These are phyloP conservation scores for Candida coleopterorum DNA, from an alignment of 805 yeast genomes.

Conservation along the genomic window DNA sequence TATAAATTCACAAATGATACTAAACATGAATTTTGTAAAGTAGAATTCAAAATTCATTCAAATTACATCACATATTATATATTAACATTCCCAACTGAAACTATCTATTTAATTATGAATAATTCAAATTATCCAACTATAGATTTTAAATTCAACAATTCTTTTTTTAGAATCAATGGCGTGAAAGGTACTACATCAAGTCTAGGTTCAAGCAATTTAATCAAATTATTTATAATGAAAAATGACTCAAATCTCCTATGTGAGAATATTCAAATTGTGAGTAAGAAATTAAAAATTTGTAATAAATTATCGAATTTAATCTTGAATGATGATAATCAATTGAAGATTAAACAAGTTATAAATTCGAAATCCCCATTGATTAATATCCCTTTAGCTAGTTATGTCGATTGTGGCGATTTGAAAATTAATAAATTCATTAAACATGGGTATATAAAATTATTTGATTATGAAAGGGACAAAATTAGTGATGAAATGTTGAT, in stretches of 20 bases:
- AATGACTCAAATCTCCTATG: constrained; percentile 13
- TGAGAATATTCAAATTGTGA: constrained; percentile 1
- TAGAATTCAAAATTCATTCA: constrained; percentile 24
- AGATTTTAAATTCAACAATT: constrained; percentile 20
- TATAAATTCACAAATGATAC: constrained; percentile 12
- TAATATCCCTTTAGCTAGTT: constrained; percentile 24
- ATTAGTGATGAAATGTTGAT: constrained; percentile 18
- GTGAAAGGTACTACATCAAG: constrained; percentile 31
- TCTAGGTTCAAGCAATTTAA: constrained; percentile 23
- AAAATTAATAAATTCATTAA: constrained; percentile 15
- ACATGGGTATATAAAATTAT: constrained; percentile 22
- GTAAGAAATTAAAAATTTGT: constrained; percentile 7
- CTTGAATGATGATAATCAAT: constrained; percentile 15
- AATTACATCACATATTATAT: constrained; percentile 28
- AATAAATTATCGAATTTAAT: constrained; percentile 18
- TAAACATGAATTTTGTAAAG: constrained; percentile 23
- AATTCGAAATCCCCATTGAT: constrained; percentile 16
- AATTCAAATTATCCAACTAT: constrained; percentile 28
- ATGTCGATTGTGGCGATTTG: constrained; percentile 21
- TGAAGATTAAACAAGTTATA: constrained; percentile 16
- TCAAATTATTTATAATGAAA: constrained; percentile 20
- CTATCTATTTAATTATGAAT: constrained; percentile 19
- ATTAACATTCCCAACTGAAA: constrained; percentile 15
- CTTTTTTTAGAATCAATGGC: constrained; percentile 27
- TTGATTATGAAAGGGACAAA: constrained; percentile 10